Percentiles rank a stretch among this genome's conserved stretches.
phyloP scores from a whole-genome alignment of 2,329 filamentous ascomycete species.

The Diaporthe batatas region DNA sequence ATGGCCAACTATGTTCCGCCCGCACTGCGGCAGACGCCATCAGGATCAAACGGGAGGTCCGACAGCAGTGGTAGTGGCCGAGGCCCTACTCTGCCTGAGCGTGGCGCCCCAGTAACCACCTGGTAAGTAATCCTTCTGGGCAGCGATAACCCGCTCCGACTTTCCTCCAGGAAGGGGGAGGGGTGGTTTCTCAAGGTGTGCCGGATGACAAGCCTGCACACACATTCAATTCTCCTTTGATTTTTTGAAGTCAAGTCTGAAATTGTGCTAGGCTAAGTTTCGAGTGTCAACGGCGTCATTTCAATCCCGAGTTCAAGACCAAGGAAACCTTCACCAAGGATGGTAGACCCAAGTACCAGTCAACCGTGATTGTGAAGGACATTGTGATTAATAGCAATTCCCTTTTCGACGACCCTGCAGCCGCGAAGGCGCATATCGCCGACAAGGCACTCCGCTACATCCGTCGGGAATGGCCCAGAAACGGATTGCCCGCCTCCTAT shows the following conservation, averaged over 20 bases:
- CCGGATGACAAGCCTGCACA: not conserved
- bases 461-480: conserved; percentile 26
- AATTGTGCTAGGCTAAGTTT: conserved; percentile 33
- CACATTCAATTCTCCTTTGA: not conserved
- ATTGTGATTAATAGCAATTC: conserved; percentile 15
- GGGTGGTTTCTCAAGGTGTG: too few relatives aligned
- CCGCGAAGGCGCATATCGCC: conserved; percentile 41
- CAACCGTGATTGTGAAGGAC: conserved; percentile 34
- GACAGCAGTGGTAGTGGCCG: not conserved
- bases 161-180: not conserved
- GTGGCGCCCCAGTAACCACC: conserved; percentile 8
- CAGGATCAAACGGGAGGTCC: not conserved
- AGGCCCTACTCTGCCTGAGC: conserved; percentile 22
- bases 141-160: too few relatives aligned
- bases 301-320: conserved; percentile 41
- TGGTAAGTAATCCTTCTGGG: conserved; percentile 2
- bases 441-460: conserved; percentile 38
- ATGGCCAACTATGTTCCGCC: not conserved
- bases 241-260: not conserved
- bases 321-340: conserved; percentile 11
- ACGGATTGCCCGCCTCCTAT: not conserved
- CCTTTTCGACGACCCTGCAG: not conserved
- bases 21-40: not conserved
- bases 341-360: conserved; percentile 31
- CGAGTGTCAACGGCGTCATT: conserved; percentile 44